Conservation (phyloP, 345 rosid genomes). For the Gossypium rotundifolium region DNA sequence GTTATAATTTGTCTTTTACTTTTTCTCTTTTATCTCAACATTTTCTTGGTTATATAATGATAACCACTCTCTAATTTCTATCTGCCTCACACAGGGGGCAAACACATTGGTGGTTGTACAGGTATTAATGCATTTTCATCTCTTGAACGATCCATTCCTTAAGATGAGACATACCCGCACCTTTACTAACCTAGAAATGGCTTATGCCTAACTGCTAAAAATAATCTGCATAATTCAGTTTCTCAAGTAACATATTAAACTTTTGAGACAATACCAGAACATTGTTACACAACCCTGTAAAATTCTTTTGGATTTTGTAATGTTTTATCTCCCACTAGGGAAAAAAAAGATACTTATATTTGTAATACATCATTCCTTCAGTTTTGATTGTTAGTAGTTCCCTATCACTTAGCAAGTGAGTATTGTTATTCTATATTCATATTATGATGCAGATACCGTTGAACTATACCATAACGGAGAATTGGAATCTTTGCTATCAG, state of each 20-base stretch:
- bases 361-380: background rate
- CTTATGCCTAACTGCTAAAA: background rate
- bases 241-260: background rate
- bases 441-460: slow-evolving; percentile 64
- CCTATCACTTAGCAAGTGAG: background rate
- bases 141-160: background rate
- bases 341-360: background rate
- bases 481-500: slow-evolving; percentile 53
- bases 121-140: slow-evolving; percentile 35
- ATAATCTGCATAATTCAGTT: background rate
- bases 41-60: background rate
- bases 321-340: background rate
- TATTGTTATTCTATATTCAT: slow-evolving; percentile 6
- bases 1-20: background rate
- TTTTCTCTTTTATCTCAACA: background rate
- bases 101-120: slow-evolving; percentile 93
- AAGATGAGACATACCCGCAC: background rate
- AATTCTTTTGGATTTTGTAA: background rate
- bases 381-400: background rate
- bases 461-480: slow-evolving; percentile 69
- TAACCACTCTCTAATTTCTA: background rate
- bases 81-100: slow-evolving; percentile 52
- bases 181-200: background rate
- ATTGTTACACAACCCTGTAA: background rate
- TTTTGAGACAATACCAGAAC: background rate